Base-by-base conservation (phyloP, 73 alveolate species). In the Stentor coeruleus region DNA sequence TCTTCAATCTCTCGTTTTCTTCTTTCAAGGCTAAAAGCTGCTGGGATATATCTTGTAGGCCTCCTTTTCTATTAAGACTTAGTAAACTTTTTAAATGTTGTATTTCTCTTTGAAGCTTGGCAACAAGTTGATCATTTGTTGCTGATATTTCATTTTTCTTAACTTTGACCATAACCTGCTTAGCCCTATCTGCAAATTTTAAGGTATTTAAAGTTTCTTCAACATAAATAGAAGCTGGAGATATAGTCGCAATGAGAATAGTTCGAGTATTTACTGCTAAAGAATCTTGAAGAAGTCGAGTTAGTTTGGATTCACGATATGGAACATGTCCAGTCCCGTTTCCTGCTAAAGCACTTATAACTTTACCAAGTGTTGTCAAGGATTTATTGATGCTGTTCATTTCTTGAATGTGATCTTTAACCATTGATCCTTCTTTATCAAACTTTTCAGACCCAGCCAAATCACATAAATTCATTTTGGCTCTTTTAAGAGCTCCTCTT, bases 391-490 rank as follows among this genome's bases (percentile, higher is more conserved):
- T 95, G 58, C 86, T 89, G 79, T 87, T 93, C 60, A 95, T 85
- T 84, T 95, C 99, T 39, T 80, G 82, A 57, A 95, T 60, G 58
- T 95, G 97, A 33, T 85, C 88, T 6, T 85, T 85, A 37, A 84
- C 81, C 93, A 93, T 85, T 3, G 74, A 89, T 30, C 92, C 96
- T 35, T 90, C 94, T 89, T 91, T 93, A 76, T 93, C 88, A 35
- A 89, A 87, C 82, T 95, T 84, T 77, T 97, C 99, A 77, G 97
- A 87, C 15, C 99, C 99, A 14, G 99, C 99, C 76, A 97, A 88
- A 90, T 97, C 99, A 0, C 97, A 99, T 38, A 97, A 84, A 79
- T 96, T 90, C 74, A 97, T 91, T 84, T 97, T 97, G 33, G 98
- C 88, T 36, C 81, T 82, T 38, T 90, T 87, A 14, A 86, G 79